phyloP scores from a whole-genome alignment of 345 rosid species.

The Hirschfeldia incana region DNA sequence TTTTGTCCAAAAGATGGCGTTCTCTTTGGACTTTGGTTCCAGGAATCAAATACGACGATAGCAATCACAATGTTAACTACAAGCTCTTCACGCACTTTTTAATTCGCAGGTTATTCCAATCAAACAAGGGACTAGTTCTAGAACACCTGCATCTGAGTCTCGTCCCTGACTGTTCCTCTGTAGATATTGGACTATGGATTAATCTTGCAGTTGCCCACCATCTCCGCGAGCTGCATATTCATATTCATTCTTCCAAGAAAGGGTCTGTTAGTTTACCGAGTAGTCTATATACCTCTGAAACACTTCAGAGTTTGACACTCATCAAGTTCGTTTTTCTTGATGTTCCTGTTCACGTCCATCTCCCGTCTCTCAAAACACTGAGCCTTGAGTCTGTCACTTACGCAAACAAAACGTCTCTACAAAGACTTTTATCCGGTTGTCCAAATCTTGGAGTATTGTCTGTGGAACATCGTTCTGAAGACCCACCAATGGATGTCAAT shows the following conservation, averaged over 20 bases:
- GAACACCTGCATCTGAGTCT: too few species aligned
- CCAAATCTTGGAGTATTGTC: slow-evolving; percentile 4
- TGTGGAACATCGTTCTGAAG: not conserved
- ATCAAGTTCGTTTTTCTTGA: not conserved
- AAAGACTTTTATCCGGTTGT: not conserved
- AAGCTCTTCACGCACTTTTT: too few species aligned
- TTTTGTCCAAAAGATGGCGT: slow-evolving; percentile 33
- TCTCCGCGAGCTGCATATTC: not conserved
- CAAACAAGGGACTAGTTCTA: too few species aligned
- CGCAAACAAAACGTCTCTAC: not conserved
- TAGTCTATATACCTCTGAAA: slow-evolving; percentile 4
- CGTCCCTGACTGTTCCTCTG: too few species aligned
- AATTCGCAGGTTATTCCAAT: too few species aligned
- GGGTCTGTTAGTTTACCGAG: not conserved
- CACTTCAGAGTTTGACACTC: slow-evolving; percentile 11
- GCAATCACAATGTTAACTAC: too few species aligned
- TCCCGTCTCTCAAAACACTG: slow-evolving; percentile 16
- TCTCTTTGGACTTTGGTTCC: slow-evolving; percentile 18
- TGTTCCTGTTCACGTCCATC: not conserved
- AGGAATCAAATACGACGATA: too few species aligned
- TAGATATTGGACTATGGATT: too few species aligned
- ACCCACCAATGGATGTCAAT: not conserved
- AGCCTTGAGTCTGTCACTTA: not conserved
- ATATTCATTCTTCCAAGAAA: not conserved
- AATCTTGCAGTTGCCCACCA: too few species aligned